These are phyloP conservation scores for Talaromyces sp. DNA, from an alignment of 2,329 filamentous ascomycete species.

Conservation along the genomic window DNA sequence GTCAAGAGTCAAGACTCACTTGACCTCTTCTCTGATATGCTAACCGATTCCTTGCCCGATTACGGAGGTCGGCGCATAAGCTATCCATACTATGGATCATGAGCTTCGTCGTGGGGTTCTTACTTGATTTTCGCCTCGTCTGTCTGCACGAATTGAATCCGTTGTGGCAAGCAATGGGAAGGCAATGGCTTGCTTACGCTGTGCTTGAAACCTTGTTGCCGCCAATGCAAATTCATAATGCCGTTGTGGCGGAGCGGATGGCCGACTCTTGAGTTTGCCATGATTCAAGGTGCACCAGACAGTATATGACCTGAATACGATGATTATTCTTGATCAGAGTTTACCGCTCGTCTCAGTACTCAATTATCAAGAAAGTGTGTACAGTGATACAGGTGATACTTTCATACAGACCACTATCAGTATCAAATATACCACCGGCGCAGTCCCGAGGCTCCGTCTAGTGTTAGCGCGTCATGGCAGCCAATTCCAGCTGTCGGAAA, in stretches of 20 bases:
- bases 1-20: slow-evolving; percentile 7
- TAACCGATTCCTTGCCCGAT: not conserved
- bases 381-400: not conserved
- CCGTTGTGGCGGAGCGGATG: not conserved
- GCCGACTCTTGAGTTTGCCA: not conserved
- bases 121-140: not conserved
- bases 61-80: not conserved
- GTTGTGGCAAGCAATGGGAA: slow-evolving; percentile 1
- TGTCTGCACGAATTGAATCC: not conserved
- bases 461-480: slow-evolving; percentile 3
- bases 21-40: slow-evolving; percentile 1
- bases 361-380: not conserved
- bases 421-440: slow-evolving; percentile 5
- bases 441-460: not conserved
- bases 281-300: not conserved
- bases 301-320: not conserved
- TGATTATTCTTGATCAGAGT: not conserved
- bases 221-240: not conserved
- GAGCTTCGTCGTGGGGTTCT: slow-evolving; percentile 1
- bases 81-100: slow-evolving; percentile 3
- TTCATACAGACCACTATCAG: not conserved
- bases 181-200: not conserved
- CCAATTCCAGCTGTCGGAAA: not conserved
- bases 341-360: not conserved
- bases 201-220: not conserved